Conservation (phyloP, 768 basidiomycete genomes). For the Lanmaoa rubissima region DNA sequence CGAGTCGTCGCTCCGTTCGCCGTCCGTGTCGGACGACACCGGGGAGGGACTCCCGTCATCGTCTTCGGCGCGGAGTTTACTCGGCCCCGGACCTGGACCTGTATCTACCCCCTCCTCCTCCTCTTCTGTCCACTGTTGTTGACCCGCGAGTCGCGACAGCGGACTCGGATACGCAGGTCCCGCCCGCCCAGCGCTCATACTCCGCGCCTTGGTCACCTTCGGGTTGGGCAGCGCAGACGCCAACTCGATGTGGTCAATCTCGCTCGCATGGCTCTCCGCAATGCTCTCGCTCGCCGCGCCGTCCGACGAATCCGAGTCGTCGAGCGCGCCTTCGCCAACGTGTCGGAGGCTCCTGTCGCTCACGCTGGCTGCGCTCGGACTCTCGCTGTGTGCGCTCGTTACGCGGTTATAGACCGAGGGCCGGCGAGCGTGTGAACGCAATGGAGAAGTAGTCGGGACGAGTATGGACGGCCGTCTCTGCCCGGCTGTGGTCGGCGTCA, state of each 20-base stretch:
- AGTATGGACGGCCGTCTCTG: constrained; percentile 40
- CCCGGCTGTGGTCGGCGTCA: constrained; percentile 48
- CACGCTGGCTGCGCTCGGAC: constrained; percentile 32
- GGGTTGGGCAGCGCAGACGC: constrained; percentile 17
- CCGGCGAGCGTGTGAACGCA: constrained; percentile 30
- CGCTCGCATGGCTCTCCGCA: constrained; percentile 23
- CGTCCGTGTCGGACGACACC: constrained; percentile 63
- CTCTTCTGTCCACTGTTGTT: constrained; percentile 53
- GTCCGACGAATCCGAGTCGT: constrained; percentile 71
- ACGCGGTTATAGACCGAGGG: constrained; percentile 44
- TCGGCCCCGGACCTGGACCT: neutral
- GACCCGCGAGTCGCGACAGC: constrained; percentile 55
- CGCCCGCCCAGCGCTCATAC: constrained; percentile 20
- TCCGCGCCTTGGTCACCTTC: constrained; percentile 40
- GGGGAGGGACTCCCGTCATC: constrained; percentile 54
- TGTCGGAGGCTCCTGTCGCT: constrained; percentile 54
- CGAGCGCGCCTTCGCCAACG: constrained; percentile 74
- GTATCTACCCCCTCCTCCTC: constrained; percentile 30
- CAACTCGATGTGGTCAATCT: constrained; percentile 34
- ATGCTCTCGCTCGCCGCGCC: constrained; percentile 19
- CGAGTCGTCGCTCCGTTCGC: constrained; percentile 38
- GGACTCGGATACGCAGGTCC: constrained; percentile 58
- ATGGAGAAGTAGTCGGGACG: constrained; percentile 37
- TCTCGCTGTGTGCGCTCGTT: constrained; percentile 29
- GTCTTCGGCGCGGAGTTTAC: constrained; percentile 39